Evolutionary conservation across 1,139 yeast species (phyloP), one percentile per base, ranked within the genome.

Genomic region (Nadsonia starkeyi-henricii): DNA sequence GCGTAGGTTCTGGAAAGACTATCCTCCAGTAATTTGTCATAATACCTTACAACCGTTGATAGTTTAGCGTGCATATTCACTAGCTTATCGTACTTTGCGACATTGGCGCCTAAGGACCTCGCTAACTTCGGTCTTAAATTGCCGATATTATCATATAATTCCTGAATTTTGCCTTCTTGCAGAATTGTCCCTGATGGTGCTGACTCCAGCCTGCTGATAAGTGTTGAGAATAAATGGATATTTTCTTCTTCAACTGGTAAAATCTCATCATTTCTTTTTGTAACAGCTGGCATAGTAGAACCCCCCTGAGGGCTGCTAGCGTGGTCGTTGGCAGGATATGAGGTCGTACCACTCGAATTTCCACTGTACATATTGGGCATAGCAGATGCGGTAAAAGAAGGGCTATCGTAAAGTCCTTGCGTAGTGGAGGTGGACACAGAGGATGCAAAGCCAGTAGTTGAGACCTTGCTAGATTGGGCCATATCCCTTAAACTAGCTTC

Each of bases 401-500:
- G 42, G 15, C 17, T 33, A 15, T 15, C 17, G 39, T 33, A 33
- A 4, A 33, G 17, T 15, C 39, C 39, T n/a, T 33, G 17, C 4
- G 39, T 9, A 12, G 39, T 15, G 17, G 17, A 13, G 17, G 39
- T 7, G n/a, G n/a, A n/a, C n/a, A n/a, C n/a, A n/a, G n/a, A 23
- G 9, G 28, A 23, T 5, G 28, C 47, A 36, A 39, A 44, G 12
- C 43, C 41, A 13, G 37, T 39, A 28, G 50, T 3, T 17, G 47
- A 41, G 15, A 53, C 17, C 19, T 48, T 43, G 15, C 46, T 66
- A 55, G 39, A 15, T 9, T 39, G 17, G 19, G 81, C 77, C 62
- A 82, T 74, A 52, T 86, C 96, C 51, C 74, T 72, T 54, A 91
- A 71, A 64, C 95, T 85, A 1, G 95, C 96, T n/a, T 85, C 95